Percentiles rank a stretch among this genome's conserved stretches.
Evolutionary conservation across 2,329 filamentous ascomycete genomes (phyloP).

Genomic region (Botrytis byssoidea): DNA sequence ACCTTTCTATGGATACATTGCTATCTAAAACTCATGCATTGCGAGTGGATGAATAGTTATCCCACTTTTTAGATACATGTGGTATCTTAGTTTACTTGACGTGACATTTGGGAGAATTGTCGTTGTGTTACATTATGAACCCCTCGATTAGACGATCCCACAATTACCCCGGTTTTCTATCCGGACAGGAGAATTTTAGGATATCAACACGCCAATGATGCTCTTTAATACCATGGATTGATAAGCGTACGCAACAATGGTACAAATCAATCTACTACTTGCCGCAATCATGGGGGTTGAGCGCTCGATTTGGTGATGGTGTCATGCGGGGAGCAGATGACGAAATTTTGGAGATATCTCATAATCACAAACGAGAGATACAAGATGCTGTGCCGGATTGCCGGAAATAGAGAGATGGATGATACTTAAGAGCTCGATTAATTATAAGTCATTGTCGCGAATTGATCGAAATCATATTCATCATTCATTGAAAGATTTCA

Average conservation of each 20-base stretch:
- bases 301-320: conserved; percentile 20
- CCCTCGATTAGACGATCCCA: conserved; percentile 7
- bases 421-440: not conserved
- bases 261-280: not conserved
- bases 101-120: conserved; percentile 8
- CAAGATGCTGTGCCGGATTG: not conserved
- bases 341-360: conserved; percentile 19
- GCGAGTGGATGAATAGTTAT: not conserved
- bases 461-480: not conserved
- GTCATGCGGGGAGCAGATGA: conserved; percentile 29
- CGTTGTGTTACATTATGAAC: not conserved
- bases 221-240: not conserved
- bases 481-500: not conserved
- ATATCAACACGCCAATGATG: not conserved
- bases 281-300: not conserved
- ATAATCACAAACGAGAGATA: not conserved
- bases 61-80: not conserved
- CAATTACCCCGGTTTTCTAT: not conserved
- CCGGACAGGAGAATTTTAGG: not conserved
- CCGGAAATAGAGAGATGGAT: not conserved
- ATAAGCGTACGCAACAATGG: not conserved
- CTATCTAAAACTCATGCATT: not conserved
- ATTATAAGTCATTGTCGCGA: not conserved
- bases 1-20: not conserved
- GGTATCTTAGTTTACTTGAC: not conserved